Evolutionary conservation across 768 basidiomycete species (phyloP).

Genomic region (Coprinopsis cinerea): DNA sequence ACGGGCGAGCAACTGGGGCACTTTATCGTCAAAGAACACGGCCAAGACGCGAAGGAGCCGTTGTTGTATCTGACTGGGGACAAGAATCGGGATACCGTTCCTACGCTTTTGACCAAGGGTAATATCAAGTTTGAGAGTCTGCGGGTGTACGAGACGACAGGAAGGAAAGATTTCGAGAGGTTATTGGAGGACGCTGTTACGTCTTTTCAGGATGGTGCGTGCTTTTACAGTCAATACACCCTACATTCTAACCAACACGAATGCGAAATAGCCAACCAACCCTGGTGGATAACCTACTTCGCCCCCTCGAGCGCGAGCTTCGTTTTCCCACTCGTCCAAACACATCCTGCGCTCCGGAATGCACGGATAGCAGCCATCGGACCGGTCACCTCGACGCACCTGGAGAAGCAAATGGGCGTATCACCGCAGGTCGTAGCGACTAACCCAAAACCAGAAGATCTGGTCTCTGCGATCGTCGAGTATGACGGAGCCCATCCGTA

Average conservation of each 20-base stretch:
- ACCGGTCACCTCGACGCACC: conserved; percentile 13
- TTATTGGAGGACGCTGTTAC: conserved; percentile 32
- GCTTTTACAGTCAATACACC: neutral
- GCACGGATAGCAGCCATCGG: conserved; percentile 16
- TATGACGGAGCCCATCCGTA: neutral
- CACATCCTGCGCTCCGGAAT: neutral
- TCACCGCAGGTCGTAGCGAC: conserved; percentile 12
- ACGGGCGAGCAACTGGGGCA: conserved; percentile 61
- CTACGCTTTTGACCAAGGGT: conserved; percentile 39
- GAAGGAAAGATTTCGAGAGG: conserved; percentile 43
- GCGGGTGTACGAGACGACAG: conserved; percentile 68
- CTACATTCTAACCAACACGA: neutral
- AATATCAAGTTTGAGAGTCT: conserved; percentile 42
- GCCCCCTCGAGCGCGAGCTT: conserved; percentile 17
- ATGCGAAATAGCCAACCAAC: neutral
- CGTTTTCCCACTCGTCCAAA: conserved; percentile 11
- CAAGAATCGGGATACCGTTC: conserved; percentile 73
- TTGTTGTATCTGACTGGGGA: conserved; percentile 81
- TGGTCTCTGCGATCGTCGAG: conserved; percentile 10
- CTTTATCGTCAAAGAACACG: conserved; percentile 46
- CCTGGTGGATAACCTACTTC: conserved; percentile 20
- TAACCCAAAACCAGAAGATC: conserved; percentile 16
- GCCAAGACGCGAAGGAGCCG: conserved; percentile 15
- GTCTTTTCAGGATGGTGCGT: conserved; percentile 5
- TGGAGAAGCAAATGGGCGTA: conserved; percentile 13